Percentiles rank a stretch among this genome's conserved stretches.
phyloP scores from a whole-genome alignment of 495 filamentous ascomycete genomes.

The Aspergillus indologenus region DNA sequence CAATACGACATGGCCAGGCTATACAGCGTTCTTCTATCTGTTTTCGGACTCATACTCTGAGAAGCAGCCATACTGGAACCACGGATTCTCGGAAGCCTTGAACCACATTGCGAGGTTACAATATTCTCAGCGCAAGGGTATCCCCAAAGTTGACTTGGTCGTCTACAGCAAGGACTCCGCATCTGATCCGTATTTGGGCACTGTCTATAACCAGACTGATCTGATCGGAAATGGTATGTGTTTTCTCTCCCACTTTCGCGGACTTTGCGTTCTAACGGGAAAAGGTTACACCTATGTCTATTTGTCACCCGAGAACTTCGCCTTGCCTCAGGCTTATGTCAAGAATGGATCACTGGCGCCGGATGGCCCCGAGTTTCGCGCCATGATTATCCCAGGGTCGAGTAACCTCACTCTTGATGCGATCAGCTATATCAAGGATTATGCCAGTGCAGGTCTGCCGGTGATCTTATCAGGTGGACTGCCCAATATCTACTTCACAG shows the following conservation, averaged over 20 bases:
- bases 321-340: constrained; percentile 32
- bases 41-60: constrained; percentile 44
- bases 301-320: constrained; percentile 46
- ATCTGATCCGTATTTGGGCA: constrained; percentile 16
- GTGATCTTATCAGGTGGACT: constrained; percentile 37
- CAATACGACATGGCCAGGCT: constrained; percentile 48
- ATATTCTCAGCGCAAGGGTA: constrained; percentile 36
- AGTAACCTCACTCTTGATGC: constrained; percentile 37
- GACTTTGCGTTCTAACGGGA: not conserved
- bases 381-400: constrained; percentile 39
- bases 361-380: constrained; percentile 41
- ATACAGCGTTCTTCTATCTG: constrained; percentile 41
- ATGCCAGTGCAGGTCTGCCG: constrained; percentile 40
- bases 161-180: constrained; percentile 32
- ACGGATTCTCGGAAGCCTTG: constrained; percentile 35
- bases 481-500: constrained; percentile 24
- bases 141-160: constrained; percentile 41
- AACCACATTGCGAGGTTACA: constrained; percentile 40
- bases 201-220: constrained; percentile 21
- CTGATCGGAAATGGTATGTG: constrained; percentile 17
- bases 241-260: not conserved
- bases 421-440: constrained; percentile 32
- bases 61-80: constrained; percentile 43
- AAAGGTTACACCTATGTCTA: constrained; percentile 51
- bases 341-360: constrained; percentile 35